Evolutionary conservation across 306 rosid species (phyloP), one percentile per base, ranked within the genome.

Genomic region (Benincasa hispida): DNA sequence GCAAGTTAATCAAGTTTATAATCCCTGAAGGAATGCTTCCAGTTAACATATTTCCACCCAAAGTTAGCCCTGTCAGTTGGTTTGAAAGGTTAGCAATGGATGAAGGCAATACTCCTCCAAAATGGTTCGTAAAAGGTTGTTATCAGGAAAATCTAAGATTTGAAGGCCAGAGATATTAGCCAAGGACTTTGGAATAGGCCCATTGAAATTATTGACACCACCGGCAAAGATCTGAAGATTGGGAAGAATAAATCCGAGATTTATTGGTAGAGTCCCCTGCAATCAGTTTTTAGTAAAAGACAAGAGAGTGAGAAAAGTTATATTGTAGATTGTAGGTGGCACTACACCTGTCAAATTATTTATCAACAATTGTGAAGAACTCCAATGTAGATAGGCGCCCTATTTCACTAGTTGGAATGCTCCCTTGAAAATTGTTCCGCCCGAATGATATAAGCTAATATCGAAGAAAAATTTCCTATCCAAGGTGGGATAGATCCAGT

Each of bases 391-490:
- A 11, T 2, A 76, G 13, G 19, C 22, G 27, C 0, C 79, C 69
- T 13, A 76, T 24, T 27, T 58, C 70, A 39, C 15, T 58, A 2
- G 9, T 58, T 0, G 70, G 79, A 35, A 76, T 58, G 3, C 1
- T 56, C 6, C 79, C 79, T 5, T 58, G 54, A 37, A 76, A 56
- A 37, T 37, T 57, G 56, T 76, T 76, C 11, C 1, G 1, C 0
- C 6, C 51, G 88, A 3, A 0, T 2, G 0, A 41, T 62, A 54
- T 47, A n/a, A 87, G 24, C 24, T 35, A 68, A 60, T 39, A 87
- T 28, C 25, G 83, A 83, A 76, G 96, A 82, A 42, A 84, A 76
- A 14, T 85, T 87, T 30, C 88, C 88, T 41, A 88, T 37, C 91
- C 92, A 88, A 28, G 69, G 2, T 74, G 86, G 92, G 63, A 88